A percentile compares a stretch with the other conserved stretches of the same genome.
phyloP scores from a whole-genome alignment of 176 grass and related monocot genomes.

The Phoenix roebelenii region DNA sequence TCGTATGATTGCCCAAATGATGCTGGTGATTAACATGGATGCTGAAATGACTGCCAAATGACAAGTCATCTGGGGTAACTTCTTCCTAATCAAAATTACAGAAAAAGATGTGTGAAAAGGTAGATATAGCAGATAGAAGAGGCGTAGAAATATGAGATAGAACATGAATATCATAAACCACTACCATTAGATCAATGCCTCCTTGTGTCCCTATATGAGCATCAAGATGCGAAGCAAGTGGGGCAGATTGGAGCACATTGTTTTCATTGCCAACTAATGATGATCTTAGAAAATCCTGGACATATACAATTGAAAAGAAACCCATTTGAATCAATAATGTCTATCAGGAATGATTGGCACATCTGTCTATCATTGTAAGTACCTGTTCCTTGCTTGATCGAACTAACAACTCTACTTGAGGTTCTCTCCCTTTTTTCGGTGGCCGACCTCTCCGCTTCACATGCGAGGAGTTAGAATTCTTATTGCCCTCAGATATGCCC shows the following conservation, averaged over 20 bases:
- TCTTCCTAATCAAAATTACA: constrained; percentile 57
- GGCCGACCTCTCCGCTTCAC: constrained; percentile 53
- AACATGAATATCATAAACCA: constrained; percentile 2
- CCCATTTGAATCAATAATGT: constrained; percentile 2
- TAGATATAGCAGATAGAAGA: neutral
- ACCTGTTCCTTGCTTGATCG: constrained; percentile 74
- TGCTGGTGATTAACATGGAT: constrained; percentile 76
- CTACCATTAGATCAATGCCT: constrained; percentile 67
- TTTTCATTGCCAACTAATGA: constrained; percentile 41
- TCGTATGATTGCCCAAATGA: constrained; percentile 54
- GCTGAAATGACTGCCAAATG: constrained; percentile 72
- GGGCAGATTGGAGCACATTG: constrained; percentile 40
- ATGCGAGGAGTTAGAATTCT: constrained; percentile 43
- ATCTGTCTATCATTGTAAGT: neutral
- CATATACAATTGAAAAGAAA: constrained; percentile 7
- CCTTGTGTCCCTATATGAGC: constrained; percentile 47
- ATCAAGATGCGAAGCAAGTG: constrained; percentile 43
- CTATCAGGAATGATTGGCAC: neutral
- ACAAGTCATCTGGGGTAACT: constrained; percentile 64
- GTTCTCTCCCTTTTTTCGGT: constrained; percentile 57
- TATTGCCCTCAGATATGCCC: constrained; percentile 38
- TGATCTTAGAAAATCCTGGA: constrained; percentile 73
- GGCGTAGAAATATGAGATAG: constrained; percentile 5
- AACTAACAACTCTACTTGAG: constrained; percentile 35
- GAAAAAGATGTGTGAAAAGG: neutral